Conservation (phyloP, 2,329 filamentous ascomycete species). For the Ramularia collo-cygni region DNA sequence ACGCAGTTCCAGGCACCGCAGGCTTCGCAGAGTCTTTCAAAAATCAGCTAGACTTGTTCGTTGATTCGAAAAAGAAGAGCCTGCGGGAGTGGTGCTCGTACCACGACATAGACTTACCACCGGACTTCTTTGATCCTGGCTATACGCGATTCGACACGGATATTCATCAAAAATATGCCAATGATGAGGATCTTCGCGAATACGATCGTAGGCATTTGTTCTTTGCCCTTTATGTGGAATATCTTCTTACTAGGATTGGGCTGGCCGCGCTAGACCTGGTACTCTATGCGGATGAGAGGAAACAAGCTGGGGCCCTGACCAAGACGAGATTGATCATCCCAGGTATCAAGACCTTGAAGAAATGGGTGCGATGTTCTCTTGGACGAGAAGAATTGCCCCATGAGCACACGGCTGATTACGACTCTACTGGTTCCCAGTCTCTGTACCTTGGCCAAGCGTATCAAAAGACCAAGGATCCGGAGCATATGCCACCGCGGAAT, state of each 20-base stretch:
- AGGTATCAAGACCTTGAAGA: slow-evolving; percentile 53
- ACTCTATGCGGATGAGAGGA: slow-evolving; percentile 59
- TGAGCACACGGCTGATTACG: slow-evolving; percentile 52
- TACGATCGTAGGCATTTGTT: slow-evolving; percentile 61
- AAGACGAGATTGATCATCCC: slow-evolving; percentile 59
- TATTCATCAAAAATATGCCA: no score
- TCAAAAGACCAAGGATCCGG: slow-evolving; percentile 58
- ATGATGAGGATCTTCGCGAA: slow-evolving; percentile 58
- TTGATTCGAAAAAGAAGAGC: slow-evolving; percentile 52
- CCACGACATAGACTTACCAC: slow-evolving; percentile 42
- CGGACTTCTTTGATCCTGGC: slow-evolving; percentile 48
- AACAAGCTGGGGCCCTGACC: slow-evolving; percentile 58
- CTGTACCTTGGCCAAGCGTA: slow-evolving; percentile 62
- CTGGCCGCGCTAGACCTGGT: slow-evolving; percentile 58
- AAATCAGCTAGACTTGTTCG: slow-evolving; percentile 50
- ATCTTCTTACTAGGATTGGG: slow-evolving; percentile 54
- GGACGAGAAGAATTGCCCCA: slow-evolving; percentile 48
- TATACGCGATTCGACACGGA: no score
- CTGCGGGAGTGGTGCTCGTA: slow-evolving; percentile 39
- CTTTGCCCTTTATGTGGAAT: slow-evolving; percentile 64
- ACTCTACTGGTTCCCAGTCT: slow-evolving; percentile 46
- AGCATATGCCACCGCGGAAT: slow-evolving; percentile 61
- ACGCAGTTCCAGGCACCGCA: slow-evolving; percentile 49
- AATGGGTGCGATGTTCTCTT: slow-evolving; percentile 56
- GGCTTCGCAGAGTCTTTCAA: slow-evolving; percentile 52